Conservation (phyloP, 768 basidiomycete genomes). For the Cubamyces sp. region DNA sequence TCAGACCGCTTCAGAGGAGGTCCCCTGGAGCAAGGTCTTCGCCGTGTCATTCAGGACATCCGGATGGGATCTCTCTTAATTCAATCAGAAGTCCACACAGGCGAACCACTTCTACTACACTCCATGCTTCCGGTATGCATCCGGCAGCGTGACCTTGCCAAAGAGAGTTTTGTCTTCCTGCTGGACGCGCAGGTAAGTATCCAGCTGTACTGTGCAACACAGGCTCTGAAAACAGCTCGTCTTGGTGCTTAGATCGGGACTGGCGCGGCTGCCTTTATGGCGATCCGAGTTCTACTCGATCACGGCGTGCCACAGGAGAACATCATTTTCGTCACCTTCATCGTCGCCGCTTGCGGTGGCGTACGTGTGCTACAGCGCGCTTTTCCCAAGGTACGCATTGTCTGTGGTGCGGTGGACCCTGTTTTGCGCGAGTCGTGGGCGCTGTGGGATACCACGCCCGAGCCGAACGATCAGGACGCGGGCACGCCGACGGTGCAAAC, state of each 20-base stretch:
- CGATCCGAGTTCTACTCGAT: conserved; percentile 89
- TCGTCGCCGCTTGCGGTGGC: conserved; percentile 84
- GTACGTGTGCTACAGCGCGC: conserved; percentile 75
- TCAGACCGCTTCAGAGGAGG: conserved; percentile 62
- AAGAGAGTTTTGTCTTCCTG: conserved; percentile 80
- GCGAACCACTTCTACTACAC: conserved; percentile 88
- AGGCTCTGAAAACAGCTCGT: not conserved
- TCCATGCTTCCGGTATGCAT: conserved; percentile 76
- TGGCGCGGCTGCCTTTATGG: conserved; percentile 92
- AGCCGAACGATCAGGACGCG: conserved; percentile 33
- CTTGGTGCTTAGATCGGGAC: conserved; percentile 76
- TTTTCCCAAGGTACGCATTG: conserved; percentile 84
- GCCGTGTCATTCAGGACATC: conserved; percentile 83
- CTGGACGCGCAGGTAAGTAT: conserved; percentile 79
- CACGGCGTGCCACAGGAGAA: conserved; percentile 85
- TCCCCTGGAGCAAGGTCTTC: conserved; percentile 88
- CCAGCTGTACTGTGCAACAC: not conserved
- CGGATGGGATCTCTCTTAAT: conserved; percentile 89
- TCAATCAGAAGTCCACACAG: conserved; percentile 81
- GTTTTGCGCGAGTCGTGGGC: conserved; percentile 73
- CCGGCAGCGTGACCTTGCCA: conserved; percentile 65
- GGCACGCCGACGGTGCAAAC: conserved; percentile 14
- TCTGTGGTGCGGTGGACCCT: conserved; percentile 84
- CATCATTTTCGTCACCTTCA: conserved; percentile 89
- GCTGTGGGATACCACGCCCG: conserved; percentile 31